These are phyloP conservation scores for Orbilia ellipsospora DNA, from an alignment of 2,329 filamentous ascomycete species.

Conservation along the genomic window DNA sequence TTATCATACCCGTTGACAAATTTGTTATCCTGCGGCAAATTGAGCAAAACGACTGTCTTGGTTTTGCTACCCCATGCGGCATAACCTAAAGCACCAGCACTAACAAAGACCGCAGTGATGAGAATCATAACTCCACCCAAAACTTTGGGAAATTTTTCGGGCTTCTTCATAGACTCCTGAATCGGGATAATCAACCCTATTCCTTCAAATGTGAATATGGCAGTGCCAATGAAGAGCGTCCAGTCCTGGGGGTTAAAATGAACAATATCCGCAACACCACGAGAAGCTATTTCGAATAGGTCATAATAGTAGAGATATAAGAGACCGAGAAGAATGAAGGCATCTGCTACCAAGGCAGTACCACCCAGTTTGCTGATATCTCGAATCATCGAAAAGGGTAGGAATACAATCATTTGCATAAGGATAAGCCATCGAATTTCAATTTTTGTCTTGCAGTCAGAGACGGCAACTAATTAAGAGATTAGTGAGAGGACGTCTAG, in stretches of 20 bases:
- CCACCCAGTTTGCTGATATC: conserved; percentile 98
- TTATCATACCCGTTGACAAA: conserved; percentile 77
- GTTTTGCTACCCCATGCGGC: conserved; percentile 95
- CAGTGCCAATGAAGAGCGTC: conserved; percentile 98
- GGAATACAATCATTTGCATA: conserved; percentile 93
- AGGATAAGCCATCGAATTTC: conserved; percentile 90
- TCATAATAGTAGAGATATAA: conserved; percentile 97
- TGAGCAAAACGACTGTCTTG: conserved; percentile 94
- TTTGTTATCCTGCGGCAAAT: conserved; percentile 93
- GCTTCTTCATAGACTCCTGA: conserved; percentile 94
- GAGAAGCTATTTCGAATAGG: conserved; percentile 79
- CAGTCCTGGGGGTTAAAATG: conserved; percentile 91
- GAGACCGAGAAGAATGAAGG: conserved; percentile 91
- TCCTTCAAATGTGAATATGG: conserved; percentile 98
- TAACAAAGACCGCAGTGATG: conserved; percentile 89
- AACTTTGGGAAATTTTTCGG: conserved; percentile 88
- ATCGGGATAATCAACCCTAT: conserved; percentile 98
- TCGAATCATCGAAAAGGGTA: conserved; percentile 90
- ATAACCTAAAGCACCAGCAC: conserved; percentile 92
- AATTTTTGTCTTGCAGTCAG: conserved; percentile 84
- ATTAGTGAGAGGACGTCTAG: conserved; percentile 13
- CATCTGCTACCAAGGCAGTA: conserved; percentile 90
- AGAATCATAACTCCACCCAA: conserved; percentile 92
- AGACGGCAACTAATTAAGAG: conserved; percentile 73
- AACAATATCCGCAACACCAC: conserved; percentile 82